Conservation (phyloP, 257 asterid genomes). For the Solanum etuberosum region DNA sequence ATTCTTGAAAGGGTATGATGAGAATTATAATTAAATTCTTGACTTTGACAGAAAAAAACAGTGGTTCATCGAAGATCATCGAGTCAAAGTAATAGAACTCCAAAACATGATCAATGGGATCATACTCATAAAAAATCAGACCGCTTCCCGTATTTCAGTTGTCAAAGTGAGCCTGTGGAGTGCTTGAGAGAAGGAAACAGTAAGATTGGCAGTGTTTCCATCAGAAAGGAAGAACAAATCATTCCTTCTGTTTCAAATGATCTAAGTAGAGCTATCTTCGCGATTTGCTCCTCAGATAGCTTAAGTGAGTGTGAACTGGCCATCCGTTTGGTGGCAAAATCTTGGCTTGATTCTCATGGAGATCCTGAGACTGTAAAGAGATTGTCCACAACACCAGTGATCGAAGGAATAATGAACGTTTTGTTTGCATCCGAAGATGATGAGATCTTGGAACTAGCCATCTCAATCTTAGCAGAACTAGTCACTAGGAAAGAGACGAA, state of each 20-base stretch:
- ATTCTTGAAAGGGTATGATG: not conserved
- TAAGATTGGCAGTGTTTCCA: slow-evolving; percentile 10
- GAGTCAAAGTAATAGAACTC: slow-evolving; percentile 22
- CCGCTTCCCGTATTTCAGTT: slow-evolving; percentile 33
- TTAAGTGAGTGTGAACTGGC: slow-evolving; percentile 56
- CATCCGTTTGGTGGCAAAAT: slow-evolving; percentile 38
- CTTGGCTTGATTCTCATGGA: slow-evolving; percentile 49
- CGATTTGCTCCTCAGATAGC: slow-evolving; percentile 50
- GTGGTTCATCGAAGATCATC: slow-evolving; percentile 26
- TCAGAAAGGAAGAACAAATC: slow-evolving; percentile 8
- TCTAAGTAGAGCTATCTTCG: slow-evolving; percentile 25
- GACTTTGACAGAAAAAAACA: slow-evolving; percentile 32
- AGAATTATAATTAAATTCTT: not conserved
- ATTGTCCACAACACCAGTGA: slow-evolving; percentile 34
- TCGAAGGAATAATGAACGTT: slow-evolving; percentile 55
- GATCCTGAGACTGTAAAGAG: slow-evolving; percentile 21
- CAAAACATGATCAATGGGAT: slow-evolving; percentile 22
- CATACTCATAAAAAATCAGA: slow-evolving; percentile 33
- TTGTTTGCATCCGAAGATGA: slow-evolving; percentile 52
- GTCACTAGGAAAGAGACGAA: slow-evolving; percentile 38
- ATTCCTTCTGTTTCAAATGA: slow-evolving; percentile 8
- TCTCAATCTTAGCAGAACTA: slow-evolving; percentile 62
- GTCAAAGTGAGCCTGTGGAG: slow-evolving; percentile 35
- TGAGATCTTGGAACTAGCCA: slow-evolving; percentile 58
- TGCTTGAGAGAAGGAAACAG: slow-evolving; percentile 7